Percentiles rank a stretch among this genome's conserved stretches.
phyloP scores from a whole-genome alignment of 2,329 filamentous ascomycete species.

The Botryotinia globosa region DNA sequence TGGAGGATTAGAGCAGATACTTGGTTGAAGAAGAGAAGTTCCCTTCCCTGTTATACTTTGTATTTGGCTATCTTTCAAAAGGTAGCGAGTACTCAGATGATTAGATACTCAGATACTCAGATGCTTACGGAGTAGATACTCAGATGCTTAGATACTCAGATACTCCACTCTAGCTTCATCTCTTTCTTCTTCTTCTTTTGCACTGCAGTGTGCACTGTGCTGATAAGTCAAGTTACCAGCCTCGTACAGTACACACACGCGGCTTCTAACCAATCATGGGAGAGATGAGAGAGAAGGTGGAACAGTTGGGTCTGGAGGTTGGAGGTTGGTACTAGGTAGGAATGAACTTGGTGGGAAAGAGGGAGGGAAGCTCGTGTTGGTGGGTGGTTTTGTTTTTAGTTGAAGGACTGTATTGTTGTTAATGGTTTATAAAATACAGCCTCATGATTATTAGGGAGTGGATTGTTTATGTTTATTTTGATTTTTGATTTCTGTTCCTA shows the following conservation, averaged over 20 bases:
- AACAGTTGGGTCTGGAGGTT: neutral
- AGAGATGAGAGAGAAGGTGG: too few species aligned
- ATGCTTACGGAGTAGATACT: neutral
- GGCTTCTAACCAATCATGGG: neutral
- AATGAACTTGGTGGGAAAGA: neutral
- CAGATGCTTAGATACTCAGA: neutral
- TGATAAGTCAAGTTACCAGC: too few species aligned
- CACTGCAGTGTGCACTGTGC: neutral
- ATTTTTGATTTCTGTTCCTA: neutral
- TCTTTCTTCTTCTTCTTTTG: neutral
- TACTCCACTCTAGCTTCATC: neutral
- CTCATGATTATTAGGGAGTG: too few species aligned
- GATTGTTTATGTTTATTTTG: neutral
- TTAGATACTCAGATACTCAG: too few species aligned
- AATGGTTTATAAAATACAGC: neutral
- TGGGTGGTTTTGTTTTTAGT: neutral
- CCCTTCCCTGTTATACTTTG: neutral
- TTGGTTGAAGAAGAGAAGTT: neutral
- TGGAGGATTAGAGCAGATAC: neutral
- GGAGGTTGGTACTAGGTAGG: neutral
- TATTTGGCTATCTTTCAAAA: neutral
- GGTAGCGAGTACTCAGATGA: neutral
- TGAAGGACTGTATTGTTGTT: neutral
- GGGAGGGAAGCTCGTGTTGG: neutral
- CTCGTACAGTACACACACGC: too few species aligned